Base-by-base conservation (phyloP, 208 protist genomes). In the Trypanosomatidae sp. region DNA sequence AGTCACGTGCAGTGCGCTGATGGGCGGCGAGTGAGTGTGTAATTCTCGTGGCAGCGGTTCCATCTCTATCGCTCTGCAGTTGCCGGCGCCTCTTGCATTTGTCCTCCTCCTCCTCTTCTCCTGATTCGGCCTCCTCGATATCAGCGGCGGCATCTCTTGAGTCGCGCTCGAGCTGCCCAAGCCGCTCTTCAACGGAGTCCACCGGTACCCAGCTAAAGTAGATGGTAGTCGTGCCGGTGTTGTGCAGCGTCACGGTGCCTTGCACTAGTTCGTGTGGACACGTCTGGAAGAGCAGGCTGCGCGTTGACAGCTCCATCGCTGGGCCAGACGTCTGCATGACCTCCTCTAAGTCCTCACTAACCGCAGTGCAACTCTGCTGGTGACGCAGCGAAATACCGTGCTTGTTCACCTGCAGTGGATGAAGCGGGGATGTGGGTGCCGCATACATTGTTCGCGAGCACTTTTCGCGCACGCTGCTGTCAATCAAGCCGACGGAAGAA, bases 141-240 rank as follows among this genome's bases (percentile, higher is more conserved):
- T 66, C 52, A 12, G 69, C 56, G 25, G 62, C 65, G 3, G 43
- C 58, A 25, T 12, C 66, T 47, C 25, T 30, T 7, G 53, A 56
- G 49, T 52, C 66, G 5, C 43, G 47, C 49, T 39, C 17, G 0
- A 64, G 33, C 52, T 66, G 52, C 10, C 60, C 47, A 22, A 85
- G 44, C 19, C 67, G 64, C 68, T 90, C 85, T 36, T 69, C 56
- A 33, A 87, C 46, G 19, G 59, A 36, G 50, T 92, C 82, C 36
- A 89, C 79, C 33, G 74, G 71, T 39, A 73, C 75, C 91, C 84
- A 95, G 76, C 80, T 96, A 77, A 90, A 96, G 78, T 94, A 96
- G 55, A 93, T 81, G 15, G 92, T 92, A 36, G 86, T 84, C n/a
- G 81, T 81, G 36, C 88, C 82, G 8, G 62, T 83, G 82, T 96